Base-by-base conservation (phyloP, 805 yeast genomes). In the Pichia sporocuriosa region DNA sequence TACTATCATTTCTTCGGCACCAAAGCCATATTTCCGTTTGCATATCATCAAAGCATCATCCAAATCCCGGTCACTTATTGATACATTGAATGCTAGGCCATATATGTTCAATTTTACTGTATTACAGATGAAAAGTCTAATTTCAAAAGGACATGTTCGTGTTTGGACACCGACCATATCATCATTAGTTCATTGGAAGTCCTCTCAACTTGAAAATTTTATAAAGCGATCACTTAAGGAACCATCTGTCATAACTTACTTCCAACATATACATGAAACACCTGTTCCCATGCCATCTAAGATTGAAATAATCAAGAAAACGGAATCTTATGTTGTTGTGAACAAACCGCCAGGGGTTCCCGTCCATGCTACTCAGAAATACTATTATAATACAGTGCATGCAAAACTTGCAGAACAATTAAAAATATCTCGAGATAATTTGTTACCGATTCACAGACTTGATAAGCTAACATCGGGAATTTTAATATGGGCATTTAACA, bases 401-500 rank as follows among this genome's bases (percentile, higher is more conserved):
- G 74, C 69, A 50, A 66, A 72, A 4, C 38, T 72, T 29, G 63
- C 68, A 40, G 45, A 56, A 24, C 68, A 67, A 11, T 24, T 36
- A 9, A 33, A 27, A 4, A 13, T 27, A 10, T 4, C 23, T 8
- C 20, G 7, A 19, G 16, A 21, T 15, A 17, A 29, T 50, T 41
- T 55, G 4, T 51, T 51, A 15, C 61, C 72, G 4, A 66, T 73
- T 40, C 77, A 75, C 52, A 58, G 81, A 22, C 55, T 75, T 13
- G 81, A 75, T 47, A 72, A 68, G 47, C 63, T 65, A 2, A 75
- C 80, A 0, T 70, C 75, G 22, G 81, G 81, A 2, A 58, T 75
- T 1, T 52, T 73, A 25, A 62, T 75, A 3, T 48, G 75, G 37
- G 74, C 69, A 2, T 63, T 66, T 40, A 61, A 56, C 13, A 50